These are phyloP conservation scores for Penicillium sp. DNA, from an alignment of 2,329 filamentous ascomycete genomes.

Conservation along the genomic window DNA sequence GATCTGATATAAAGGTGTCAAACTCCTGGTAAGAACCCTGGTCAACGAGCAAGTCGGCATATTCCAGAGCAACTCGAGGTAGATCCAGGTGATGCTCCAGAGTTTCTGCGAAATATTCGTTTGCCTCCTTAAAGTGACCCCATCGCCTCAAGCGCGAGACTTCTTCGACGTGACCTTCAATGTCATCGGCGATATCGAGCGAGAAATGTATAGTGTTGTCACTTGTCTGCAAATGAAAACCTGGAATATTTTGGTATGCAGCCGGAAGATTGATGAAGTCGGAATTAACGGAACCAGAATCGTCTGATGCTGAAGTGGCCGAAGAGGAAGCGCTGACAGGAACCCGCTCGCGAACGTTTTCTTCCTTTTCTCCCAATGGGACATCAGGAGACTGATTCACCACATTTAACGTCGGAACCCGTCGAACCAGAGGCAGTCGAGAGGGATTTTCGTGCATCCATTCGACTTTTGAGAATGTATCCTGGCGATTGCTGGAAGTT, in stretches of 20 bases:
- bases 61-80: conserved; percentile 17
- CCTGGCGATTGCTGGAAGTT: neutral
- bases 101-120: conserved; percentile 20
- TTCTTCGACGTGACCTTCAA: conserved; percentile 24
- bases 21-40: conserved; percentile 16
- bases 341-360: neutral
- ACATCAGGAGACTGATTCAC: neutral
- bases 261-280: neutral
- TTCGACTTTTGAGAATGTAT: neutral
- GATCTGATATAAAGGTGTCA: neutral
- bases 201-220: conserved; percentile 20
- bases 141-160: conserved; percentile 27
- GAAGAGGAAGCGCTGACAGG: neutral
- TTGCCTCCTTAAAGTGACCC: conserved; percentile 24
- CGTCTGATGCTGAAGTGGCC: neutral
- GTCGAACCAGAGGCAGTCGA: neutral
- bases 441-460: neutral
- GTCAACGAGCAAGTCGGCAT: conserved; percentile 26
- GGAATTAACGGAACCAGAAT: neutral
- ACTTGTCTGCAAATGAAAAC: neutral
- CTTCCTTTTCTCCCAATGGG: neutral
- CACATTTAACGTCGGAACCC: neutral
- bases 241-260: neutral
- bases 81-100: conserved; percentile 15
- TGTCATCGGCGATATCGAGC: conserved; percentile 16